Evolutionary conservation across 2,329 filamentous ascomycete species (phyloP), one percentile per base, ranked within the genome.

Genomic region (Penicillium sp.): DNA sequence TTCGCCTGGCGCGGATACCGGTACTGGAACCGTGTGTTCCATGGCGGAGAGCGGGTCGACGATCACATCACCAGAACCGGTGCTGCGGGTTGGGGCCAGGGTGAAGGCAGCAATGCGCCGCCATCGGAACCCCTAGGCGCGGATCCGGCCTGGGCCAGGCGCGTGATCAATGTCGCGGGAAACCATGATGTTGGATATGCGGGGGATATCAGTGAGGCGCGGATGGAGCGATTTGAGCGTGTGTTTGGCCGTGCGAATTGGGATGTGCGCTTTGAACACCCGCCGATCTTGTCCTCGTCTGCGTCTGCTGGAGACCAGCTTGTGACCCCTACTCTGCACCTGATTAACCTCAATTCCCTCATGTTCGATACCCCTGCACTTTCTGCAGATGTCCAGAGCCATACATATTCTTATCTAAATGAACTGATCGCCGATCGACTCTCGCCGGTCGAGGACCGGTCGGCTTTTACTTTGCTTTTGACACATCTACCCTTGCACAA

Each of bases 161-260:
- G 88, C 53, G 81, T 97, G 60, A 91, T 99, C 70, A 95, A 96
- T 64, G 85, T 97, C 26, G 91, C 87, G 0, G 94, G 94, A 1
- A 99, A 99, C 69, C 94, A 99, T 70, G 94, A 99, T 72, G 87
- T 99, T 67, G 94, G 94, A 33, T 99, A 99, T 71, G 91, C 92
- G 0, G 94, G 94, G 3, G 94, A 99, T 72, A 82, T 97, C 58
- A 91, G 88, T 38, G 76, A 81, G n/a, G 80, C 85, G 58, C 85
- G 91, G 4, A 80, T 97, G 52, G 79, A 84, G 28, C 84, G 94
- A 1, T 99, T 97, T 69, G 91, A 96, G 75, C 80, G 82, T 22
- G 83, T 84, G 1, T 99, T 96, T 76, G 94, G 94, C 54, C 89
- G 86, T 61, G 85, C 89, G 17, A 96, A 97, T 72, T 99, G 96